These are phyloP conservation scores for Linaria vulgaris DNA, from an alignment of 257 asterid species.

Conservation along the genomic window DNA sequence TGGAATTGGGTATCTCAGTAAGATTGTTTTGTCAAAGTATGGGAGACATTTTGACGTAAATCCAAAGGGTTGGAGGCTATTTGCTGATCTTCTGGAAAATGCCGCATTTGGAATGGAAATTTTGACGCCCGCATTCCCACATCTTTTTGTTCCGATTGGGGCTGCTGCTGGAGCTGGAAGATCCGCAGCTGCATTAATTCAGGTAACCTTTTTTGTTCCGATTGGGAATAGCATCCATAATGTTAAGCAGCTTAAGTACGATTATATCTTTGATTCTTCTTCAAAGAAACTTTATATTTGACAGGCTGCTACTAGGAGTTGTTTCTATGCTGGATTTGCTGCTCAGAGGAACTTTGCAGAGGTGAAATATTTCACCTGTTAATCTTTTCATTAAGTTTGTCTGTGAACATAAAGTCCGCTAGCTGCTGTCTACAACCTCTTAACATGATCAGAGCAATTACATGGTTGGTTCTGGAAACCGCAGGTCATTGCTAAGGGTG, in stretches of 20 bases:
- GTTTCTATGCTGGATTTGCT: conserved; percentile 98
- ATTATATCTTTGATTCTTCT: background rate
- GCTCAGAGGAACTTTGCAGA: conserved; percentile 98
- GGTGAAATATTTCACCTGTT: conserved; percentile 44
- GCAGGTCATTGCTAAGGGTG: conserved; percentile 99
- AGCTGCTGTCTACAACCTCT: background rate
- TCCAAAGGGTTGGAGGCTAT: conserved; percentile 97
- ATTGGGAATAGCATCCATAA: background rate
- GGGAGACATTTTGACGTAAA: conserved; percentile 97
- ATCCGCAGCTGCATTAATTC: conserved; percentile 91
- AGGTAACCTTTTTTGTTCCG: conserved; percentile 53
- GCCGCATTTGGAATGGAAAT: conserved; percentile 97
- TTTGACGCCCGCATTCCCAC: conserved; percentile 93
- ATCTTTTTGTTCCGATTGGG: conserved; percentile 92
- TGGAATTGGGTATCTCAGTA: conserved; percentile 93
- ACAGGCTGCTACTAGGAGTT: conserved; percentile 97
- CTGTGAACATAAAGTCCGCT: conserved; percentile 8
- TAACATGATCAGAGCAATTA: conserved; percentile 18
- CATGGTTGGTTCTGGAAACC: conserved; percentile 5
- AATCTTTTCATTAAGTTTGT: conserved; percentile 5
- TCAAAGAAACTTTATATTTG: conserved; percentile 25
- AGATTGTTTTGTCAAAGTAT: conserved; percentile 81
- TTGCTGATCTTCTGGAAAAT: conserved; percentile 89
- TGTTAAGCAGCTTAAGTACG: too few species aligned
- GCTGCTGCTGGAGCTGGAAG: conserved; percentile 97